phyloP scores from a whole-genome alignment of 75 land plant genomes.

The Pseudotsuga menziesii region DNA sequence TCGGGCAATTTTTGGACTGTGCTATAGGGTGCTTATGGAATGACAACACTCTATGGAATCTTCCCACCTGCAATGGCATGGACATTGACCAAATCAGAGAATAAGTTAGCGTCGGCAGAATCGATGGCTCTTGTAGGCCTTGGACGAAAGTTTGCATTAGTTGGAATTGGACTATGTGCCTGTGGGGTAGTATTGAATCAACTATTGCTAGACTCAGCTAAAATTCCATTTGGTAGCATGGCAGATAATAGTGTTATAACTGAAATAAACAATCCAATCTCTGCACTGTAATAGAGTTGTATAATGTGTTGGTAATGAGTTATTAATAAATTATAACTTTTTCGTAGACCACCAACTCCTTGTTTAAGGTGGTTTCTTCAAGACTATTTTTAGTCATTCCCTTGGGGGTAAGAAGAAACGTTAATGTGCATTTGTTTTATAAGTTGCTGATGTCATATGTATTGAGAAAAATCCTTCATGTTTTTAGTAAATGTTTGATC shows the following conservation, averaged over 20 bases:
- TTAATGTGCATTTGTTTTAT: too few relatives aligned
- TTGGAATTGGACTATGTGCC: constrained; percentile 51
- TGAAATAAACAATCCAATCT: constrained; percentile 4
- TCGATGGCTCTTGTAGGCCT: neutral
- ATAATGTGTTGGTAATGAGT: too few relatives aligned
- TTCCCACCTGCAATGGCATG: constrained; percentile 90
- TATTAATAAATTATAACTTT: too few relatives aligned
- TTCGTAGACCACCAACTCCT: too few relatives aligned
- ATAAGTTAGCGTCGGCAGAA: constrained; percentile 3
- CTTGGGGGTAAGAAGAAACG: too few relatives aligned
- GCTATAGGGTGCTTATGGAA: constrained; percentile 71
- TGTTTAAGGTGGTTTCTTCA: too few relatives aligned
- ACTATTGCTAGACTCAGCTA: constrained; percentile 31
- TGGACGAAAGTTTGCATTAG: constrained; percentile 35
- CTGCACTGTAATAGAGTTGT: neutral
- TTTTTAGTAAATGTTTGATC: too few relatives aligned
- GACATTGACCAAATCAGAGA: constrained; percentile 20
- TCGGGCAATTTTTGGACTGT: neutral
- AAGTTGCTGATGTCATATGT: too few relatives aligned
- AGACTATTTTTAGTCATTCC: too few relatives aligned
- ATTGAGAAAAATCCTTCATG: too few relatives aligned
- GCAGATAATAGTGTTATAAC: neutral
- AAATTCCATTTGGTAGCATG: neutral
- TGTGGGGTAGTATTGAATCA: constrained; percentile 55
- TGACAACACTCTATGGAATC: constrained; percentile 71